Conservation (phyloP, 2,329 filamentous ascomycete genomes). For the Thermomyces lanuginosus region DNA sequence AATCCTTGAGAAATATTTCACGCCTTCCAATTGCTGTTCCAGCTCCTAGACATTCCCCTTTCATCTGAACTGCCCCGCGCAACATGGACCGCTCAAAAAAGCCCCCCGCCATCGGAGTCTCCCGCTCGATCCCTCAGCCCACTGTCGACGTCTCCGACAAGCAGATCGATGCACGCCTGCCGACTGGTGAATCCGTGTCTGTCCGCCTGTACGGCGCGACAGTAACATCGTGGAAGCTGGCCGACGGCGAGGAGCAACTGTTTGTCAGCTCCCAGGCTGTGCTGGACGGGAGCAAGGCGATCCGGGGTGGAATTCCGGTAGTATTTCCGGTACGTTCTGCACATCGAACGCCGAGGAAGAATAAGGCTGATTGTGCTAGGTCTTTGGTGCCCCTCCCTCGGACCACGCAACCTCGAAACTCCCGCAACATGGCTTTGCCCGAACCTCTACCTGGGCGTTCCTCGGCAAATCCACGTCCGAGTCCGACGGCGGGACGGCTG, state of each 20-base stretch:
- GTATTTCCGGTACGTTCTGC: constrained; percentile 70
- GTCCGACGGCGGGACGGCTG: constrained; percentile 31
- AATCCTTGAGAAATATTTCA: no score
- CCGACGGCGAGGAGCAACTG: constrained; percentile 61
- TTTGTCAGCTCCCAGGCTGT: constrained; percentile 68
- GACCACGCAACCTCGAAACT: constrained; percentile 64
- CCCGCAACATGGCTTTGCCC: constrained; percentile 88
- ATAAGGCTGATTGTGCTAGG: constrained; percentile 25
- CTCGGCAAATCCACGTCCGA: constrained; percentile 43
- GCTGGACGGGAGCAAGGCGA: constrained; percentile 74
- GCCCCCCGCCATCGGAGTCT: constrained; percentile 57
- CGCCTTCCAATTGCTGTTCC: no score
- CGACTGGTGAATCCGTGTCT: constrained; percentile 72
- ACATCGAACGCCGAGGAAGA: no score
- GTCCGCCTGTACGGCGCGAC: constrained; percentile 85
- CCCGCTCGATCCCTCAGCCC: constrained; percentile 58
- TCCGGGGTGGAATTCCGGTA: constrained; percentile 78
- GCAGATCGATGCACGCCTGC: constrained; percentile 62
- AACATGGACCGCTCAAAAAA: constrained; percentile 69
- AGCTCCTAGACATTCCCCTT: no score
- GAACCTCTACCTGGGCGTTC: constrained; percentile 82
- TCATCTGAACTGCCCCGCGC: no score
- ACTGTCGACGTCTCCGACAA: constrained; percentile 58
- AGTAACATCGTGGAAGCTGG: constrained; percentile 82
- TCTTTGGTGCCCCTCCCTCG: constrained; percentile 68